Evolutionary conservation across 768 basidiomycete genomes (phyloP), one percentile per base, ranked within the genome.

Genomic region (Leccinum obscurum): DNA sequence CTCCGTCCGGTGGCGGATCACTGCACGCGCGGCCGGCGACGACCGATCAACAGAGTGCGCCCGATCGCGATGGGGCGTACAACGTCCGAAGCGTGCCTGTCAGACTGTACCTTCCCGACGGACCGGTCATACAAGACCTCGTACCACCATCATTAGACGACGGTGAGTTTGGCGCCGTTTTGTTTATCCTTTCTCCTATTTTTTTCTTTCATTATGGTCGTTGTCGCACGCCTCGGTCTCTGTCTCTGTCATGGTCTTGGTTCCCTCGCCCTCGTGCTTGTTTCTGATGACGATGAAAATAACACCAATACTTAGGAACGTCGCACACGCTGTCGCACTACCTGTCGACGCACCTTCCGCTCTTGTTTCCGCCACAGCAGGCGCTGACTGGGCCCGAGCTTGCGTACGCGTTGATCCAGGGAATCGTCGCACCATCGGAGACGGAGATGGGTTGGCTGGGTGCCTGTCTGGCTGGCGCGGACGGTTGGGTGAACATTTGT

Each of bases 391-490:
- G 74, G 15, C 70, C 77, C 10, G 82, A 87, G 55, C 80, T 90
- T 37, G 95, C 92, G 13, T 89, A 85, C 66, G 84, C 89, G 0
- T 74, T 97, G 52, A 79, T 95, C 13, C 96, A 98, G 70, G 96
- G 97, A 13, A 86, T 98, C 20, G 74, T 82, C 3, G 76, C 89
- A 2, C 97, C 96, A 1, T 79, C 85, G 8, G 94, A 97, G 32
- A 82, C 93, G 6, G 96, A 98, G 69, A 81, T 98, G 75, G 93
- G 89, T 5, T 97, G 96, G 95, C 73, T 98, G n/a, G 90, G 93
- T 10, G 88, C 92, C 20, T 94, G 93, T 67, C 78, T 98, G 75
- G 85, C 89, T 13, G 95, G 94, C 8, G 93, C 94, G 13, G 97
- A 98, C 69, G 97, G 97, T 6, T 98, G 95, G 95, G 81, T 96